Evolutionary conservation across 305 asterid species (phyloP).

Genomic region (Fraxinus ornus): DNA sequence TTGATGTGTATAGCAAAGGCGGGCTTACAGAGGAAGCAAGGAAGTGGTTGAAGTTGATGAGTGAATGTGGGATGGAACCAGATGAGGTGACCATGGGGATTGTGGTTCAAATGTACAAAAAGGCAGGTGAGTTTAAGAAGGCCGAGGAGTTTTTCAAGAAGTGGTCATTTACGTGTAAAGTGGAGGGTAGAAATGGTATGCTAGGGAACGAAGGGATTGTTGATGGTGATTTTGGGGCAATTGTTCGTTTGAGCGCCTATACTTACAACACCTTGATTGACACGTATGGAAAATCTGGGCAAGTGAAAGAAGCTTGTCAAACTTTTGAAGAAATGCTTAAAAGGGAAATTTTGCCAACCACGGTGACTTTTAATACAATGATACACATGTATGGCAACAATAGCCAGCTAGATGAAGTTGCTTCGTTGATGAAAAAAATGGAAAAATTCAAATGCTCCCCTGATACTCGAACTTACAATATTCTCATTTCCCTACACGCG

Average conservation of each 20-base stretch:
- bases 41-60: conserved; percentile 80
- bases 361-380: conserved; percentile 87
- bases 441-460: conserved; percentile 61
- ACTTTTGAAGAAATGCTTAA: conserved; percentile 67
- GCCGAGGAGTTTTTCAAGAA: conserved; percentile 83
- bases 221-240: conserved; percentile 29
- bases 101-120: conserved; percentile 87
- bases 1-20: conserved; percentile 80
- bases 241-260: conserved; percentile 47
- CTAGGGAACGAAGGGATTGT: conserved; percentile 25
- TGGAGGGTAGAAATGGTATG: conserved; percentile 25
- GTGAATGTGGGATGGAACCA: conserved; percentile 54
- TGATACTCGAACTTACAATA: conserved; percentile 80
- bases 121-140: conserved; percentile 67
- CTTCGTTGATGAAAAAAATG: conserved; percentile 64
- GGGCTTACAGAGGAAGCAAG: conserved; percentile 59
- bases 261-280: conserved; percentile 87
- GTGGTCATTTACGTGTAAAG: conserved; percentile 49
- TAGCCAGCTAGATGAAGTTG: conserved; percentile 63
- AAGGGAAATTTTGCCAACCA: conserved; percentile 65
- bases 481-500: conserved; percentile 79
- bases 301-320: conserved; percentile 64
- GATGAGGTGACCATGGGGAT: conserved; percentile 95
- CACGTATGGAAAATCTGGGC: conserved; percentile 89
- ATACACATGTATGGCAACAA: conserved; percentile 87